These are phyloP conservation scores for Trichophyton benhamiae DNA, from an alignment of 2,329 filamentous ascomycete species.

Conservation along the genomic window DNA sequence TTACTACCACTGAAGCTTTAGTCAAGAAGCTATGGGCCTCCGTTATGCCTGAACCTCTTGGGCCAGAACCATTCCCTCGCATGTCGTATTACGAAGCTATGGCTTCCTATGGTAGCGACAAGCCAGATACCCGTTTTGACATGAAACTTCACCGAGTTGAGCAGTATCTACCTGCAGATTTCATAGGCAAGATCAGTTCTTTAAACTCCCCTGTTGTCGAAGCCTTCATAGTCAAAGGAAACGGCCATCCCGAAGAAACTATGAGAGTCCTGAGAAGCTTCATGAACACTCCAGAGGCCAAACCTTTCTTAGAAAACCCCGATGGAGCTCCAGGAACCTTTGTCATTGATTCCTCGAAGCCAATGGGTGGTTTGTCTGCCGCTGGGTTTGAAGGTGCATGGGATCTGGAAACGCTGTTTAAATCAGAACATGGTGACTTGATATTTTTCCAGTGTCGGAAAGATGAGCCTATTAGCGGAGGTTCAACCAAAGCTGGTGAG, in stretches of 20 bases:
- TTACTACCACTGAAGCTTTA: constrained; percentile 42
- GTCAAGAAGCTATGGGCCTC: constrained; percentile 44
- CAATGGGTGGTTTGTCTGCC: constrained; percentile 62
- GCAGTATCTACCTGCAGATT: constrained; percentile 48
- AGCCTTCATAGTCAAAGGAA: constrained; percentile 50
- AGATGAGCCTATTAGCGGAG: constrained; percentile 52
- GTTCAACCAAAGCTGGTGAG: constrained; percentile 60
- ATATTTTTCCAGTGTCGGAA: constrained; percentile 69
- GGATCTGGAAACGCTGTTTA: constrained; percentile 41
- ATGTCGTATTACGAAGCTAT: constrained; percentile 69
- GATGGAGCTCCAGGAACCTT: constrained; percentile 72
- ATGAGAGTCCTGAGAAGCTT: constrained; percentile 54
- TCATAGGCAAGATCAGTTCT: constrained; percentile 62
- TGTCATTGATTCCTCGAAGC: constrained; percentile 59
- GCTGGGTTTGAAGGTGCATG: constrained; percentile 62
- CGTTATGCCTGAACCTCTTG: constrained; percentile 34
- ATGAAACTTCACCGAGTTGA: constrained; percentile 56
- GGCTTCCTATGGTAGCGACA: constrained; percentile 71
- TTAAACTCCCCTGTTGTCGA: constrained; percentile 61
- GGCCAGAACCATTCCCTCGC: constrained; percentile 40
- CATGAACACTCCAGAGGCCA: constrained; percentile 52
- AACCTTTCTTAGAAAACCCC: constrained; percentile 52
- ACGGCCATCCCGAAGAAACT: constrained; percentile 40
- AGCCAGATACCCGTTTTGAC: constrained; percentile 73
- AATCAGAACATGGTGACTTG: constrained; percentile 59